These are phyloP conservation scores for Botrytis aclada DNA, from an alignment of 2,329 filamentous ascomycete genomes.

Conservation along the genomic window DNA sequence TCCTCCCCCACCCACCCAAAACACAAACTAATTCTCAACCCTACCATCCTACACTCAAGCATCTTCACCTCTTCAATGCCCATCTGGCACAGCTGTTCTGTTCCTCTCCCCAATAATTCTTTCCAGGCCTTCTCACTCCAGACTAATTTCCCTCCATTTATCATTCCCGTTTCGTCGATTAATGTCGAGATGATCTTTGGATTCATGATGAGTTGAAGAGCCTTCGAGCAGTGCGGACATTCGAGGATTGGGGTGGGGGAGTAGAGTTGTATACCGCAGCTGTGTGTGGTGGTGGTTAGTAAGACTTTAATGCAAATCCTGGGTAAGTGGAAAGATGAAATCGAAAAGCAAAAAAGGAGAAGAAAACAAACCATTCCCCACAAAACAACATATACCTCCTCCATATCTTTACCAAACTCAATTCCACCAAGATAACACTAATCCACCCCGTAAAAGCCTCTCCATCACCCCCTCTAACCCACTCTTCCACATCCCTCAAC, in stretches of 20 bases:
- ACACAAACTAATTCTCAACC: slow-evolving; percentile 50
- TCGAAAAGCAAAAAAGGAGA: no score
- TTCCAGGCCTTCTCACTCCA: slow-evolving; percentile 53
- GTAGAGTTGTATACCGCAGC: slow-evolving; percentile 53
- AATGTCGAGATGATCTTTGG: slow-evolving; percentile 43
- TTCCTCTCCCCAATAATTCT: slow-evolving; percentile 46
- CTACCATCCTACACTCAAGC: slow-evolving; percentile 51
- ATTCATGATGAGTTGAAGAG: slow-evolving; percentile 40
- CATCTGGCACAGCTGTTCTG: slow-evolving; percentile 42
- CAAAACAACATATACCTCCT: slow-evolving; percentile 41
- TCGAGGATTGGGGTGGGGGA: slow-evolving; percentile 43
- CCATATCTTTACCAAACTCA: slow-evolving; percentile 32
- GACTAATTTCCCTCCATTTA: slow-evolving; percentile 50
- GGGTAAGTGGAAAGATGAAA: not conserved
- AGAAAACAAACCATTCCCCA: slow-evolving; percentile 39
- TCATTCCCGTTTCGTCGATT: slow-evolving; percentile 54
- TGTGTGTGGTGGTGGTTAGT: slow-evolving; percentile 26
- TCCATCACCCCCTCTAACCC: slow-evolving; percentile 38
- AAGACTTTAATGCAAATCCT: no score
- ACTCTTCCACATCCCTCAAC: slow-evolving; percentile 45
- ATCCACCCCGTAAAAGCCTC: slow-evolving; percentile 43
- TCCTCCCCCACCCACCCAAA: slow-evolving; percentile 50
- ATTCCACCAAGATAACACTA: slow-evolving; percentile 34
- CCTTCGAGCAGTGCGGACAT: slow-evolving; percentile 43
- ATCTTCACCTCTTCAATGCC: slow-evolving; percentile 43